Base-by-base conservation (phyloP, 164 flowering plant genomes). In the Brasenia schreberi region DNA sequence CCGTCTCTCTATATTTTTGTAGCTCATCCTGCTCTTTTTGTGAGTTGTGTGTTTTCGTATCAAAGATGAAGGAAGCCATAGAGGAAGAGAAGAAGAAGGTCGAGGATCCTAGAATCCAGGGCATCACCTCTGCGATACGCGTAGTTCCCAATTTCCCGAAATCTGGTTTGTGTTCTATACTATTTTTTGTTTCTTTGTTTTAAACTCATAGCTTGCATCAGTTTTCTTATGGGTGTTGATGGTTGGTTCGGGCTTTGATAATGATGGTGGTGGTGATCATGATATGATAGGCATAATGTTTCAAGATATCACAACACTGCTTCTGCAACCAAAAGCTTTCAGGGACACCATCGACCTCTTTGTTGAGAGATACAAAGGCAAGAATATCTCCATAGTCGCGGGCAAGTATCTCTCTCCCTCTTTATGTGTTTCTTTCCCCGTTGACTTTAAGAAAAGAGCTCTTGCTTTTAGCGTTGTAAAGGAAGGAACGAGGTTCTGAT, bases 121-220 rank as follows among this genome's bases (percentile, higher is more conserved):
- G 76, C 77, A 89, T 91, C 81, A 75, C 83, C 74, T 76, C 85
- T 61, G 77, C 72, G 75, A 89, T 91, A 67, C 84, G 97, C 0
- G 96, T 91, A 42, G 87, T 91, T 61, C 97, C 97, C 23, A 59
- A 91, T 79, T 91, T 91, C 65, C 97, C 97, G 39, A 86, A 87
- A 77, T 82, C 82, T 78, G 97, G 97, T 88, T 64, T 42, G 33
- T 5, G 19, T 9, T 53, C 62, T 56, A 14, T 53, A 5, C 7
- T 11, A 18, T 62, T 42, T 18, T 16, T 6, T 65, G 16, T 69
- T 43, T 61, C 18, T 44, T 3, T 43, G 56, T 43, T 59, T 43
- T 42, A 43, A n/a, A 67, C 23, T 33, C 39, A 33, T 49, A 0
- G 42, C 12, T 10, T 42, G 62, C 61, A 49, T 49, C 12, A 7